Evolutionary conservation across 1,284 basidiomycete species (phyloP).

Genomic region (Trametes pubescens): DNA sequence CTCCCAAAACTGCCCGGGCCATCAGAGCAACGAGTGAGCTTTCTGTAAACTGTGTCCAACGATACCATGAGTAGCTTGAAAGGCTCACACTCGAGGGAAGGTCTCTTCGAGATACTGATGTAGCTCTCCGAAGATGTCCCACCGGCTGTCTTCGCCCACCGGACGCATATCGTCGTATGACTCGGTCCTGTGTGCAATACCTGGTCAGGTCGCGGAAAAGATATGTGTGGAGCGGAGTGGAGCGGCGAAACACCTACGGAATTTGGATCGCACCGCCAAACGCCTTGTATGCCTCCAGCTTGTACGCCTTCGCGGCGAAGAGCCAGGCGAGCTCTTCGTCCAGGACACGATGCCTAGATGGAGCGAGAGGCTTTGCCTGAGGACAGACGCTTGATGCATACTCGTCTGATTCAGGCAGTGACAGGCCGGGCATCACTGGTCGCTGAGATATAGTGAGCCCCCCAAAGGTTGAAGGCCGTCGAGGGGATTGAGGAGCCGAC

Average conservation of each 20-base stretch:
- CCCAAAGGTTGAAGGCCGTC: no score
- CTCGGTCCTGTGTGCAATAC: slow-evolving; percentile 32
- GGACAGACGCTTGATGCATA: slow-evolving; percentile 9
- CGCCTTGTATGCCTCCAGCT: slow-evolving; percentile 22
- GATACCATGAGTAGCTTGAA: neutral
- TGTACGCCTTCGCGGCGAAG: slow-evolving; percentile 24
- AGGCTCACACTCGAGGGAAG: slow-evolving; percentile 51
- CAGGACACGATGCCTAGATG: slow-evolving; percentile 11
- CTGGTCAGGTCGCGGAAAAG: neutral
- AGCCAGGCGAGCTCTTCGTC: slow-evolving; percentile 7
- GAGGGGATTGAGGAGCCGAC: no score
- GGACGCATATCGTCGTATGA: slow-evolving; percentile 40
- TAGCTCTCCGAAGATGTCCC: slow-evolving; percentile 49
- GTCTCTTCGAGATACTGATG: slow-evolving; percentile 49
- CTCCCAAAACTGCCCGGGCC: slow-evolving; percentile 50
- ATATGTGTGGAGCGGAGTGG: no score
- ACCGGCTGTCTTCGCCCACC: slow-evolving; percentile 51
- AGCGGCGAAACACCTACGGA: slow-evolving; percentile 30
- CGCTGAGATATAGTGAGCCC: no score
- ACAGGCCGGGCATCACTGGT: no score
- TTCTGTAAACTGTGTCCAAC: neutral
- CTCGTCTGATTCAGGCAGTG: neutral
- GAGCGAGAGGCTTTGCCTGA: slow-evolving; percentile 22
- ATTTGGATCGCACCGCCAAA: slow-evolving; percentile 36
- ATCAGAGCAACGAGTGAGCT: neutral